These are phyloP conservation scores for Euryodendron excelsum DNA, from an alignment of 148 eudicot species.

Conservation along the genomic window DNA sequence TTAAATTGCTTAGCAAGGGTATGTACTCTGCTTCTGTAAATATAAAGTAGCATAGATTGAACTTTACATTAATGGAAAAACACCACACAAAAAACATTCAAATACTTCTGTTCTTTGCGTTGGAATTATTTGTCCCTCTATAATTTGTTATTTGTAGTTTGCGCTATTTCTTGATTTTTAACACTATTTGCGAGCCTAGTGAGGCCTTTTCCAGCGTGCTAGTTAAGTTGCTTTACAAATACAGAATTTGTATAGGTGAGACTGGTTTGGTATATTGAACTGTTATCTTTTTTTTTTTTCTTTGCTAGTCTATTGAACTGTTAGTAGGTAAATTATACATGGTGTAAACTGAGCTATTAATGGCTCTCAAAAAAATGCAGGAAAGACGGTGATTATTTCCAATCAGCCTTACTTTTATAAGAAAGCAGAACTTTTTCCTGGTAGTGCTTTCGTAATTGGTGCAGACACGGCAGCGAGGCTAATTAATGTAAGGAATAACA, in stretches of 20 bases:
- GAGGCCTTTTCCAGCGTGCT: neutral
- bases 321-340: neutral
- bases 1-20: too few relatives aligned
- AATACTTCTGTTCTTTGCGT: too few relatives aligned
- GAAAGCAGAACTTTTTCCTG: conserved; percentile 96
- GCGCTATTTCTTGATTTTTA: neutral
- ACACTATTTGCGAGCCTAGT: neutral
- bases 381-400: conserved; percentile 80
- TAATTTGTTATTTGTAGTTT: neutral
- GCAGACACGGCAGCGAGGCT: conserved; percentile 91
- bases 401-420: conserved; percentile 92
- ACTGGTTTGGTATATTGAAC: neutral
- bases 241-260: neutral
- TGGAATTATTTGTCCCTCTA: too few relatives aligned
- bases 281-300: too few relatives aligned
- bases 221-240: neutral
- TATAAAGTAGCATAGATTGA: too few relatives aligned
- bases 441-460: conserved; percentile 94
- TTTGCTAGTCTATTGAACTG: too few relatives aligned
- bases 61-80: too few relatives aligned
- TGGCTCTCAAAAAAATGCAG: conserved; percentile 36
- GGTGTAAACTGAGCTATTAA: conserved; percentile 10
- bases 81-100: too few relatives aligned
- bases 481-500: conserved; percentile 60
- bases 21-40: too few relatives aligned